phyloP scores from a whole-genome alignment of 1,139 yeast genomes.

The Suhomyces bribrorum region DNA sequence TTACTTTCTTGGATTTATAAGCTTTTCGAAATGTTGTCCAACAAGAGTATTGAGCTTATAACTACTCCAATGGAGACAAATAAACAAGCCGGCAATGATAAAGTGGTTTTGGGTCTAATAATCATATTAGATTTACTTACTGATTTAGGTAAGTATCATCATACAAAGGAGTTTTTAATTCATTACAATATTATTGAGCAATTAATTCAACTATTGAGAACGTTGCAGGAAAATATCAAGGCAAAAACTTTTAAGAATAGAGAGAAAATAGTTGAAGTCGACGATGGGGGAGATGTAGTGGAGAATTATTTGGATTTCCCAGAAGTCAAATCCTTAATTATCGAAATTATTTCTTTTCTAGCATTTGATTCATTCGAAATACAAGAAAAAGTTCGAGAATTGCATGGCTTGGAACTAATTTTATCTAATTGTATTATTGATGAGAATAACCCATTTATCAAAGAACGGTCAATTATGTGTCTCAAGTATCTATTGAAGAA shows the following conservation, averaged over 20 bases:
- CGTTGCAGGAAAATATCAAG: constrained; percentile 49
- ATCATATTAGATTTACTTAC: constrained; percentile 51
- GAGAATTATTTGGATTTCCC: constrained; percentile 43
- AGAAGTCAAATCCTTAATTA: constrained; percentile 56
- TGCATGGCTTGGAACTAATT: constrained; percentile 69
- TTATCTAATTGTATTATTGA: constrained; percentile 85
- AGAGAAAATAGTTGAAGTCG: constrained; percentile 2
- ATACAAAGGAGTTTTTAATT: constrained; percentile 51
- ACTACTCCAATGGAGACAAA: neutral
- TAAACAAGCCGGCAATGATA: constrained; percentile 1
- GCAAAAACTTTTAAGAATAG: constrained; percentile 18
- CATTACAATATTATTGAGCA: constrained; percentile 51
- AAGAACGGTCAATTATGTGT: constrained; percentile 82
- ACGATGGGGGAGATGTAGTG: neutral
- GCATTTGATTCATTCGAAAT: constrained; percentile 50
- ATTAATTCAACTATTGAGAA: constrained; percentile 46
- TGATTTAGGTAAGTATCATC: constrained; percentile 51
- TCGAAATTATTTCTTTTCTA: constrained; percentile 62
- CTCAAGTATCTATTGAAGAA: constrained; percentile 64
- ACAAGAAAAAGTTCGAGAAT: constrained; percentile 67
- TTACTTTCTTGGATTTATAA: constrained; percentile 58
- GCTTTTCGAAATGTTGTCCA: constrained; percentile 28
- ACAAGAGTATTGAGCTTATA: constrained; percentile 9
- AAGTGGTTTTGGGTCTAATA: constrained; percentile 1
- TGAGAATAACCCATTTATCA: constrained; percentile 82